A percentile compares a stretch with the other conserved stretches of the same genome.
Conservation (phyloP, 2,329 filamentous ascomycete species). For the Pseudocercospora fuligena region DNA sequence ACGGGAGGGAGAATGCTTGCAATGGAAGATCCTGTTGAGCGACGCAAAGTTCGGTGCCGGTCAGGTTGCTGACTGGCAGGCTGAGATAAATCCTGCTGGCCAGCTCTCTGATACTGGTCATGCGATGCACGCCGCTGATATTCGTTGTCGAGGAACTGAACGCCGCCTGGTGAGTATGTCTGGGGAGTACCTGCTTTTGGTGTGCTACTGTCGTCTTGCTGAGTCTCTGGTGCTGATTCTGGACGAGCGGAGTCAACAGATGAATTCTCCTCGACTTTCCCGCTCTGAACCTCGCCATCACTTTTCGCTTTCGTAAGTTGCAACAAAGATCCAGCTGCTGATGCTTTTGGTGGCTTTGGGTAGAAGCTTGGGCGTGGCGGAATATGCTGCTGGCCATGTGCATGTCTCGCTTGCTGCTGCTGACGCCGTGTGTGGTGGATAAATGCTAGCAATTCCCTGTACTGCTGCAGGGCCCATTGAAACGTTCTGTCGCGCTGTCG, state of each 20-base stretch:
- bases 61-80: constrained; percentile 21
- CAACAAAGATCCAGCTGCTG: constrained; percentile 55
- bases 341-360: constrained; percentile 64
- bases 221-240: constrained; percentile 8
- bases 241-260: constrained; percentile 13
- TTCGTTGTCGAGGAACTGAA: constrained; percentile 31
- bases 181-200: constrained; percentile 24
- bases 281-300: constrained; percentile 11
- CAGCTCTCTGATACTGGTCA: constrained; percentile 25
- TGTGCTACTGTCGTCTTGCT: constrained; percentile 22
- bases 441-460: constrained; percentile 54
- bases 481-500: constrained; percentile 52
- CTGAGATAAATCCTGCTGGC: not conserved
- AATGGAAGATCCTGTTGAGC: constrained; percentile 40
- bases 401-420: constrained; percentile 44
- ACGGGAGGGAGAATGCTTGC: constrained; percentile 41
- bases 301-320: constrained; percentile 17
- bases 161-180: constrained; percentile 28
- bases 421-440: constrained; percentile 52
- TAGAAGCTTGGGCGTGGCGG: constrained; percentile 62
- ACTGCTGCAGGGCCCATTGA: constrained; percentile 53
- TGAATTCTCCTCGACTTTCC: constrained; percentile 20
- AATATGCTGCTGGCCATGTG: constrained; percentile 48
- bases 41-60: constrained; percentile 31
- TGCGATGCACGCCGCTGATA: constrained; percentile 31